Base-by-base conservation (phyloP, 352 stramenopile species). In the Globisporangium heterothallicum region DNA sequence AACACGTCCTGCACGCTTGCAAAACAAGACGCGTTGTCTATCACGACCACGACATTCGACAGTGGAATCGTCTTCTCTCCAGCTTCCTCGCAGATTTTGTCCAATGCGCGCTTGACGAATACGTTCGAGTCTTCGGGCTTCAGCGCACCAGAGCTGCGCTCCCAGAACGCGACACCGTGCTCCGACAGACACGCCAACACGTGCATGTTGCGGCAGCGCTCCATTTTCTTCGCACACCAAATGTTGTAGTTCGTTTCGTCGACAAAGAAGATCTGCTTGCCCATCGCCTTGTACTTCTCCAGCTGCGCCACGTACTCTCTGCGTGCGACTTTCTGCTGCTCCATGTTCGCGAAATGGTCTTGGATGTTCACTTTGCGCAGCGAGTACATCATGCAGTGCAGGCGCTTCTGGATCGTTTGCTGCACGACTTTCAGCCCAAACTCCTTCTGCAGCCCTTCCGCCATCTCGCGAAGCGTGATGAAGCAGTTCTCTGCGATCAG, bases 211-310 rank as follows among this genome's bases (percentile, higher is more conserved):
- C 54, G 38, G 29, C 54, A 61, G 46, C 54, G 54, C 46, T 55
- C 54, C 46, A 61, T 50, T 26, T 47, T 47, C 36, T 54, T 54
- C 14, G 56, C 49, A 26, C 41, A 62, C 55, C 55, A 62, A 7
- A 62, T 45, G 16, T 62, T 62, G 49, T 53, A 62, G 27, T 58
- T 62, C 7, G 56, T 62, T 25, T 62, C 56, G 6, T 58, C 56
- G 9, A 51, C 25, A 14, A 46, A 62, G 30, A 62, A 58, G 6
- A 62, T 25, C 26, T 34, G 32, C 41, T 62, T 62, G 12, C 40
- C 56, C 7, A 32, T 26, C 0, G 18, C 24, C 30, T 35, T 12
- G 24, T 47, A 27, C 24, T 32, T 24, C 25, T 45, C 26, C 29
- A 56, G 27, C 27, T 38, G n/a, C 14, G 21, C 26, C 10, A 49